Evolutionary conservation across 2,329 filamentous ascomycete genomes (phyloP), one percentile per base, ranked within the genome.

Genomic region (Microcyclospora tardicrescens): DNA sequence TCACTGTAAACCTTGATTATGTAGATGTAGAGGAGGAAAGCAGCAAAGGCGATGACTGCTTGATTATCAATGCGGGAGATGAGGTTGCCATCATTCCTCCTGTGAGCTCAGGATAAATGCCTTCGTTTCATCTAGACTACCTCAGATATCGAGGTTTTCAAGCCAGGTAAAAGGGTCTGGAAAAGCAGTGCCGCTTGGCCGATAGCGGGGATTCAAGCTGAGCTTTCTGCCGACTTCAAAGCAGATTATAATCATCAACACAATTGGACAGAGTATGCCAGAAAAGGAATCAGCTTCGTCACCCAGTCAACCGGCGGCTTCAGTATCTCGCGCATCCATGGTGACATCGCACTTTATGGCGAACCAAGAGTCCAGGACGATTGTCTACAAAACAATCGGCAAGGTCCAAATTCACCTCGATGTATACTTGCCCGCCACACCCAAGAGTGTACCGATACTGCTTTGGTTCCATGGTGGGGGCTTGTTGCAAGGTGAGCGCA

Each of bases 81-180:
- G 85, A 93, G 63, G 83, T 93, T 39, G 85, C 81, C 32, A 81
- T 93, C 28, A 89, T 93, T 41, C 84, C 85, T 28, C 84, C 85
- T 9, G 85, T 93, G 48, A 93, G 84, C 66, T 86, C 84, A 29
- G 84, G 84, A 4, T 91, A 59, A 72, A 31, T 36, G 11, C 13
- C 13, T 13, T 10, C 30, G 30, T n/a, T 4, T 32, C 30, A 13
- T 32, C 10, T 15, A n/a, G 30, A 13, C 30, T 13, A 24, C 19
- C 19, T 24, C 19, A 24, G 19, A 24, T 8, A 8, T 4, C 8
- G 19, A 24, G 19, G 19, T 24, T 8, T 24, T 24, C 19, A 24
- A 4, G 19, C 8, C 19, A 24, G 19, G 19, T 24, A 24, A 24
- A 24, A 24, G 19, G 19, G 19, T 24, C 19, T 24, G 5, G 19